phyloP scores from a whole-genome alignment of 2,329 filamentous ascomycete genomes.

The Colletotrichum tofieldiae region DNA sequence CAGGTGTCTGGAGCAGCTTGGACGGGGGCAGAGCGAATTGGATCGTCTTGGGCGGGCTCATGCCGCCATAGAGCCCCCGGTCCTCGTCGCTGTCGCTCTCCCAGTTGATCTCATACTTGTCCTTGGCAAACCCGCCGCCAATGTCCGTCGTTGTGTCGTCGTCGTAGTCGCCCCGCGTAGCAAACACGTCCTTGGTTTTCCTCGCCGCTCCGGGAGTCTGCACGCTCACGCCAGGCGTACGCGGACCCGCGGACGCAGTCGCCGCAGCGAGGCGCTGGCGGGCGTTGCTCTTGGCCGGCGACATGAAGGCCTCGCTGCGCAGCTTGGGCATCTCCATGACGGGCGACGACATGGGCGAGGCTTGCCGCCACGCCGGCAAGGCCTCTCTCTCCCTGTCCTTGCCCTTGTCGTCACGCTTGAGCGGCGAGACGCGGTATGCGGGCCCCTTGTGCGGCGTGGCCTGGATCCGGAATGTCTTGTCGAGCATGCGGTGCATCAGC shows the following conservation, averaged over 20 bases:
- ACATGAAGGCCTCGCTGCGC: conserved; percentile 88
- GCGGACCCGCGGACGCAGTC: conserved; percentile 60
- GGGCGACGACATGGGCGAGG: conserved; percentile 80
- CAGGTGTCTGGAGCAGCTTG: conserved; percentile 84
- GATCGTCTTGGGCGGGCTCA: conserved; percentile 95
- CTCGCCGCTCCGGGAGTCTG: conserved; percentile 77
- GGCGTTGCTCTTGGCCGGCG: conserved; percentile 71
- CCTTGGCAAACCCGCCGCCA: conserved; percentile 45
- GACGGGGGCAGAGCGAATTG: conserved; percentile 86
- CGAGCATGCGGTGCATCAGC: conserved; percentile 89
- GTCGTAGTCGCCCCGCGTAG: conserved; percentile 44
- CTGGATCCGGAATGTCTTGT: conserved; percentile 95
- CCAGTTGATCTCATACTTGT: conserved; percentile 76
- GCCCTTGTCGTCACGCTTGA: conserved; percentile 54
- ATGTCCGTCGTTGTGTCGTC: conserved; percentile 44
- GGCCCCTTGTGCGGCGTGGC: conserved; percentile 83
- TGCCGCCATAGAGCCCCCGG: conserved; percentile 75
- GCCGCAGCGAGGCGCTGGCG: conserved; percentile 60
- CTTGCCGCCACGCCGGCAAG: conserved; percentile 62
- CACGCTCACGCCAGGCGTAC: conserved; percentile 89
- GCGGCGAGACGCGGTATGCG: conserved; percentile 61
- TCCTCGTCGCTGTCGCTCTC: conserved; percentile 81
- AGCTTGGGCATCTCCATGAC: conserved; percentile 86
- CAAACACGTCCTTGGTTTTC: conserved; percentile 67
- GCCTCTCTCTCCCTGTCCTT: conserved; percentile 51